These are phyloP conservation scores for Luvunga scandens DNA, from an alignment of 345 rosid species.

Conservation along the genomic window DNA sequence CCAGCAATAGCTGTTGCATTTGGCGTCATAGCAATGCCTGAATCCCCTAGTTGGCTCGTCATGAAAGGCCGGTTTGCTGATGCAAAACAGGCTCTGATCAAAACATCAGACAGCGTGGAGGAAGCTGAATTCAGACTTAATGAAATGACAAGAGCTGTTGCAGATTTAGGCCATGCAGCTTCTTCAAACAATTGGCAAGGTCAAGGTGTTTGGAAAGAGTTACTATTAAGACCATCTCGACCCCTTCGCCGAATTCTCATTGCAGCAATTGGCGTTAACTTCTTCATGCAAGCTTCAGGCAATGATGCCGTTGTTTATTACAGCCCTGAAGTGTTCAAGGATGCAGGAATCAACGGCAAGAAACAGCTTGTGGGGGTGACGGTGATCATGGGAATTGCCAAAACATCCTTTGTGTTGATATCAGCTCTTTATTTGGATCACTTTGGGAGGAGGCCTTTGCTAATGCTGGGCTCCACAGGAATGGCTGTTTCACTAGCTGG, in stretches of 20 bases:
- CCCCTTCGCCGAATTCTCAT: constrained; percentile 39
- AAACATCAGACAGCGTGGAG: constrained; percentile 35
- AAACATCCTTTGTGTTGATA: constrained; percentile 35
- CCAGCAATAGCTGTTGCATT: constrained; percentile 34
- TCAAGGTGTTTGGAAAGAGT: constrained; percentile 47
- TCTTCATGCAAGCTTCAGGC: constrained; percentile 73
- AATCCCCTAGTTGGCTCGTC: constrained; percentile 64
- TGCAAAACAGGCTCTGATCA: constrained; percentile 37
- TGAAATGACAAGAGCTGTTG: constrained; percentile 33
- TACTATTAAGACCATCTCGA: constrained; percentile 32
- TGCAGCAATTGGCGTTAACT: constrained; percentile 51
- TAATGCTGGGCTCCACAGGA: constrained; percentile 42
- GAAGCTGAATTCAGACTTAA: constrained; percentile 40
- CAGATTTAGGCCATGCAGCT: background rate
- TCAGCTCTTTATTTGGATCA: constrained; percentile 48
- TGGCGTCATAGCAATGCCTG: constrained; percentile 41
- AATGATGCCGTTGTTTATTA: constrained; percentile 56
- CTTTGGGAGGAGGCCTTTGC: constrained; percentile 45
- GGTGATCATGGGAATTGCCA: constrained; percentile 48
- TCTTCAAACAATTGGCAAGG: constrained; percentile 25
- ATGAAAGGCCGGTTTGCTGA: constrained; percentile 44
- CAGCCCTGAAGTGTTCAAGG: constrained; percentile 51
- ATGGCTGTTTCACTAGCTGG: constrained; percentile 40
- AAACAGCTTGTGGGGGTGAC: constrained; percentile 41
- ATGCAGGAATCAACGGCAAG: constrained; percentile 34